Evolutionary conservation across 768 basidiomycete genomes (phyloP), one percentile per base, ranked within the genome.

Genomic region (Tricholoma sp.): DNA sequence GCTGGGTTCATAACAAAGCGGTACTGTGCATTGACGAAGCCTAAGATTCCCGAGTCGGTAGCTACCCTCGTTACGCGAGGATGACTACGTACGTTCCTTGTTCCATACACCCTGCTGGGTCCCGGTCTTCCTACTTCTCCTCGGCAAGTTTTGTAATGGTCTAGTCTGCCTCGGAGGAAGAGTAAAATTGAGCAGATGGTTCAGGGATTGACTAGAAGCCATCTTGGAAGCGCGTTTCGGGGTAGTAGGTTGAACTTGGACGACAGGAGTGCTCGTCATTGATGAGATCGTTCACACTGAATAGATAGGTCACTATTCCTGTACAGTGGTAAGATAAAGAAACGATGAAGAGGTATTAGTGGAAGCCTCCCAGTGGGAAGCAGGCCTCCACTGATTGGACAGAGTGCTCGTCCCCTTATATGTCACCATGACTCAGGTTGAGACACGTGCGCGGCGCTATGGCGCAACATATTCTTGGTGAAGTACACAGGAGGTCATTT

Each of bases 21-120:
- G 74, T 95, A 97, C 69, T 95, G 93, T 8, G 95, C 94, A 72
- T 98, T 97, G 63, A 98, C 86, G 69, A 94, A 98, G 63, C 89
- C 93, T 94, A 68, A 55, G 55, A 21, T 51, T 22, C 27, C 53
- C 64, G 47, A 58, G 54, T 57, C 56, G 59, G 56, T 56, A 61
- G 57, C 53, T 39, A 63, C n/a, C 52, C 49, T 31, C 16, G 8
- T 31, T n/a, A 18, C 8, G 27, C 46, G 7, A 18, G 6, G 29
- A 31, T 31, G 14, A 22, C 41, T 10, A 86, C 92, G 77, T 75
- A 92, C 93, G 86, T 74, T 97, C 95, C 79, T 92, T 91, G 68
- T 89, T 92, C 88, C 91, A 91, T 29, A 88, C 80, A 18, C 84
- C 82, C 52, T 83, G 83, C 37, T 80, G 76, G 43, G 77, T 78